Evolutionary conservation across 306 rosid genomes (phyloP).

Genomic region (Crataegus laevigata): DNA sequence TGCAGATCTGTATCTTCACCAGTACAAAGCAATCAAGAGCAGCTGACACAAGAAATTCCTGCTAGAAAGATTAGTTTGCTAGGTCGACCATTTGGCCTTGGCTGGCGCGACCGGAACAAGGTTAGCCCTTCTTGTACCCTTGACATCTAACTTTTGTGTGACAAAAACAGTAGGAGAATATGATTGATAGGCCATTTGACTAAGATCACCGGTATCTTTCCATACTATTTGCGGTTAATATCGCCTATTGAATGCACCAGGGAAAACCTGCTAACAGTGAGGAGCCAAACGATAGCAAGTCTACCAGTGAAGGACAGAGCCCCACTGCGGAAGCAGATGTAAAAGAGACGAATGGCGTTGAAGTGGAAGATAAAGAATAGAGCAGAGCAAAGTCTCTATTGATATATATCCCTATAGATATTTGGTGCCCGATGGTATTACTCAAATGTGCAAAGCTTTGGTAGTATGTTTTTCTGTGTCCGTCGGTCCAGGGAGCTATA

Average conservation of each 20-base stretch:
- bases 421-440: background rate
- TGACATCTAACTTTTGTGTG: background rate
- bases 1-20: constrained; percentile 57
- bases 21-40: constrained; percentile 51
- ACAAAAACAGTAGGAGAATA: background rate
- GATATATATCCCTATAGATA: constrained; percentile 8
- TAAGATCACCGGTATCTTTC: background rate
- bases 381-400: background rate
- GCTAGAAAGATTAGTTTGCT: constrained; percentile 65
- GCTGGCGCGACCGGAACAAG: constrained; percentile 93
- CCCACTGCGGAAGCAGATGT: constrained; percentile 29
- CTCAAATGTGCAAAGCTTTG: constrained; percentile 5
- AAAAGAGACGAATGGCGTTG: constrained; percentile 42
- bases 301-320: constrained; percentile 32
- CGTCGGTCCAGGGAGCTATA: constrained; percentile 20
- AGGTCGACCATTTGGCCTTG: constrained; percentile 90
- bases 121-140: constrained; percentile 33
- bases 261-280: constrained; percentile 48
- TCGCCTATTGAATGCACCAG: constrained; percentile 35
- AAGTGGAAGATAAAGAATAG: constrained; percentile 45
- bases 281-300: constrained; percentile 44
- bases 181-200: background rate
- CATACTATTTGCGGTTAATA: background rate
- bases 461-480: constrained; percentile 7
- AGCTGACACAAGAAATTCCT: constrained; percentile 51